Evolutionary conservation across 2,329 filamentous ascomycete genomes (phyloP).

Genomic region (Xylaria sp.): DNA sequence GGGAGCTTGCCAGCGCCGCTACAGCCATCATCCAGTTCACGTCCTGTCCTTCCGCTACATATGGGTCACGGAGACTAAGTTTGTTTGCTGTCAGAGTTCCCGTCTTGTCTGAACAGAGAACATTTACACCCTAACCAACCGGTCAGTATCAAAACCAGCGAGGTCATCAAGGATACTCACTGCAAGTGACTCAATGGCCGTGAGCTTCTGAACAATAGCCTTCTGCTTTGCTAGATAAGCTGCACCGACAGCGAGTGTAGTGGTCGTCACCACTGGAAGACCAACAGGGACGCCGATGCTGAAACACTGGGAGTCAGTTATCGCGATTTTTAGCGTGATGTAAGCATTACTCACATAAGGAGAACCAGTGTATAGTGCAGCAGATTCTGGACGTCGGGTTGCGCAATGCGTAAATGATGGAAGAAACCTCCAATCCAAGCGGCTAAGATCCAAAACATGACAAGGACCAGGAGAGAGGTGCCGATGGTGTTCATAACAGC

Average conservation of each 20-base stretch:
- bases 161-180: conserved; percentile 39
- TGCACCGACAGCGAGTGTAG: conserved; percentile 79
- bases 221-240: conserved; percentile 81
- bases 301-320: not conserved
- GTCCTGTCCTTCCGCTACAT: conserved; percentile 79
- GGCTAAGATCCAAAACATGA: conserved; percentile 80
- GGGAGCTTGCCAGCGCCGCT: conserved; percentile 78
- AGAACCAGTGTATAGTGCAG: conserved; percentile 76
- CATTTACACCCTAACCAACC: conserved; percentile 68
- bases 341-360: conserved; percentile 59
- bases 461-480: conserved; percentile 76
- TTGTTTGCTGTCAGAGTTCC: conserved; percentile 81
- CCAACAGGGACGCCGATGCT: conserved; percentile 79
- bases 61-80: conserved; percentile 79
- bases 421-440: conserved; percentile 84
- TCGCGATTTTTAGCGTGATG: not conserved
- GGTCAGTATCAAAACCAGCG: conserved; percentile 13
- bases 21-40: conserved; percentile 89
- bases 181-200: conserved; percentile 79
- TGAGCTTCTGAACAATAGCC: conserved; percentile 82
- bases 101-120: conserved; percentile 85
- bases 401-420: conserved; percentile 72
- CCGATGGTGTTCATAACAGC: conserved; percentile 86
- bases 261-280: conserved; percentile 82
- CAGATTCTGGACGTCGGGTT: conserved; percentile 67